phyloP scores from a whole-genome alignment of 805 yeast species.

The Lipomyces orientalis region DNA sequence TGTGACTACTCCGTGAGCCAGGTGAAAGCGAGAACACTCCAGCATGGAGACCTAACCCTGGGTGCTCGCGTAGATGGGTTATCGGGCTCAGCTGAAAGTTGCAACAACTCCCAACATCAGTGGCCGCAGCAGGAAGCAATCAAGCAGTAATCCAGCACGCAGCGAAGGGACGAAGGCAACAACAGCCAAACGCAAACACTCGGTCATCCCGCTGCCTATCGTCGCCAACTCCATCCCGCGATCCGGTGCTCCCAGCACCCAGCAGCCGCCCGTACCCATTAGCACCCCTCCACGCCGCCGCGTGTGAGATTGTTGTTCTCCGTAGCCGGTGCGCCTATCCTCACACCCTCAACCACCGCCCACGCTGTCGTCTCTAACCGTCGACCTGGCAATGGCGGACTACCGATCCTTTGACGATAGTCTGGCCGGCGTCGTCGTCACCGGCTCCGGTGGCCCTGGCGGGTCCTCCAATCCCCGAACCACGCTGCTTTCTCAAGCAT shows the following conservation, averaged over 20 bases:
- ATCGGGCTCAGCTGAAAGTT: not conserved
- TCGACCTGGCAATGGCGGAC: conserved; percentile 24
- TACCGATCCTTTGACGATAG: conserved; percentile 29
- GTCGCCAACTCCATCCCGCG: not conserved
- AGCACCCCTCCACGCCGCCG: not conserved
- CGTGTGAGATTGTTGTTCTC: conserved; percentile 5
- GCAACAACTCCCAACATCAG: not conserved
- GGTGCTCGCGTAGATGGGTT: not conserved
- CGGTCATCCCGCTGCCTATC: not conserved
- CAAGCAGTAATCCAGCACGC: not conserved
- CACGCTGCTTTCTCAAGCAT: conserved; percentile 10
- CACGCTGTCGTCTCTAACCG: not conserved
- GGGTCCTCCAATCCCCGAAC: conserved; percentile 20
- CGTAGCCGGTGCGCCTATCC: not conserved
- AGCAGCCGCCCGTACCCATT: not conserved
- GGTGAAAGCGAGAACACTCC: not conserved
- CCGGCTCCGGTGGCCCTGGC: conserved; percentile 11
- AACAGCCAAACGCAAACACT: not conserved
- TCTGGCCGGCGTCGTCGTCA: conserved; percentile 29
- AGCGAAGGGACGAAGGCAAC: not conserved
- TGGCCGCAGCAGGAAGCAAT: not conserved
- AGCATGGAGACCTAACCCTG: not conserved
- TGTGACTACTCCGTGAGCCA: conserved; percentile 8
- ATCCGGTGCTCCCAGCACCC: not conserved
- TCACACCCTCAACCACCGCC: not conserved